phyloP scores from a whole-genome alignment of 441 rosid genomes.

The Arabidopsis lyrata region DNA sequence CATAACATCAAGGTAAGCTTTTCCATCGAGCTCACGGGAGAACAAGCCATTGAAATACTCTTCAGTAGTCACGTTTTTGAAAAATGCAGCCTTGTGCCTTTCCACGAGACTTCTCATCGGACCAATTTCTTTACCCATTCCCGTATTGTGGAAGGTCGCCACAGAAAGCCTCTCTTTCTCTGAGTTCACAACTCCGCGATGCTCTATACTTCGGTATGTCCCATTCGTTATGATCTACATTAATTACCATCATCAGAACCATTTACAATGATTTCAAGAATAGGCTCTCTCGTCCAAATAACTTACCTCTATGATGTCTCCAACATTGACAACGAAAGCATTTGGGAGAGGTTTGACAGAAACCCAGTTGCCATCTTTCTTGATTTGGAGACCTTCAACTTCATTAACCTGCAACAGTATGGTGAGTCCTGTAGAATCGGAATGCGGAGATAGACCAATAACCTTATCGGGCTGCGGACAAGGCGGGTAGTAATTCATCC shows the following conservation, averaged over 20 bases:
- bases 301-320: constrained; percentile 56
- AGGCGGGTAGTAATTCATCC: constrained; percentile 57
- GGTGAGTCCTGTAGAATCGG: constrained; percentile 46
- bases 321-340: constrained; percentile 48
- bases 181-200: constrained; percentile 40
- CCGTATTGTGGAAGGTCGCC: constrained; percentile 28
- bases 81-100: constrained; percentile 15
- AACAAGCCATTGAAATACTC: constrained; percentile 28
- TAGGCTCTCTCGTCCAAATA: not conserved
- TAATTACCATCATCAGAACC: constrained; percentile 1
- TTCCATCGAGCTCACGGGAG: constrained; percentile 28
- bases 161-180: constrained; percentile 41
- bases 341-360: constrained; percentile 45
- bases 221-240: constrained; percentile 41
- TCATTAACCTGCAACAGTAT: constrained; percentile 45
- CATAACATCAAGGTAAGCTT: constrained; percentile 36
- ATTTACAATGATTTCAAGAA: constrained; percentile 3
- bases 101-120: constrained; percentile 27
- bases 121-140: constrained; percentile 25
- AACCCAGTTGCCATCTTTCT: constrained; percentile 43
- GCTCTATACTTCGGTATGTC: constrained; percentile 42
- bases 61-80: constrained; percentile 14
- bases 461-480: constrained; percentile 52
- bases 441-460: constrained; percentile 44
- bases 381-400: constrained; percentile 50